Base-by-base conservation (phyloP, 306 rosid genomes). In the Coriaria nepalensis region DNA sequence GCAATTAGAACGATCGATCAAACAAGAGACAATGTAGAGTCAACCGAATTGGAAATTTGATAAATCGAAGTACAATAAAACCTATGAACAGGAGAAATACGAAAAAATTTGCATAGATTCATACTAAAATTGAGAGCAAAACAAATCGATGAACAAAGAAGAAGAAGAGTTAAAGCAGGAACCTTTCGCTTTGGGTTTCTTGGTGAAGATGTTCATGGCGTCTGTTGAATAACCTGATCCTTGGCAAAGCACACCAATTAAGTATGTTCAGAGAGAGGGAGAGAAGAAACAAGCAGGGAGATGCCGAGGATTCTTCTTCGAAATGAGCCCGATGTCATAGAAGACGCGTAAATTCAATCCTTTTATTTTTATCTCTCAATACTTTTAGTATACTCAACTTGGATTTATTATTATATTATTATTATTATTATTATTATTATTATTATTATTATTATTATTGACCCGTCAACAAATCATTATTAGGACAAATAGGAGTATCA, bases 151-250 rank as follows among this genome's bases (percentile, higher is more conserved):
- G 10, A 40, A 8, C 12, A 9, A 15, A n/a, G 12, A 9, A 48
- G 40, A 56, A 45, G 33, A 53, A 59, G 50, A 41, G 55, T 33
- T 37, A 33, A 62, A 49, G 38, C 15, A 47, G 42, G 62, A 66
- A 92, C 96, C 98, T 85, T 85, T 92, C 63, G 93, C 79, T 29
- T 78, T 82, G 68, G 98, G 94, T 71, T 92, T 85, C 81, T 85
- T 92, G 47, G 76, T 13, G 80, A 92, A 85, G 63, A 92, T 63
- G 70, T 79, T 92, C 98, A 92, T 90, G 71, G 63, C 38, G 47
- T 35, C 48, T 11, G 41, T 5, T 6, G 33, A 36, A 52, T 20
- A 20, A 20, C 29, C 50, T 5, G 55, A 40, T 51, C 13, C 39
- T 39, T 58, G 50, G 49, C 57, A 43, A 4, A 37, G 46, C 33